phyloP scores from a whole-genome alignment of 495 filamentous ascomycete species.

The Friedmanniomyces endolithicus region DNA sequence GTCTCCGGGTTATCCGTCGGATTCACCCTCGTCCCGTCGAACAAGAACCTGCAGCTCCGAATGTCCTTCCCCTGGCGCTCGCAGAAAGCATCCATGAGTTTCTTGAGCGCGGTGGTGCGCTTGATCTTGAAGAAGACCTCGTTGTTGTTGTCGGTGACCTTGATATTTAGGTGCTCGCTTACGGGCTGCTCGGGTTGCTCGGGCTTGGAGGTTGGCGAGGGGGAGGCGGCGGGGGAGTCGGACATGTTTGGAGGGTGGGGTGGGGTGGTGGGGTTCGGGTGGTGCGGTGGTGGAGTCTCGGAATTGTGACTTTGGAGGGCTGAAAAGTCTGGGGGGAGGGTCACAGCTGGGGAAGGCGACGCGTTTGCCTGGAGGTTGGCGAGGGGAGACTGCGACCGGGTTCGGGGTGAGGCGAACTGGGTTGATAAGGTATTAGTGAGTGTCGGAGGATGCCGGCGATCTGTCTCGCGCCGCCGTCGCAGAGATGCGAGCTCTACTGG shows the following conservation, averaged over 20 bases:
- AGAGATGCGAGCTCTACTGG: too few species aligned
- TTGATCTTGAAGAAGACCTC: slow-evolving; percentile 99
- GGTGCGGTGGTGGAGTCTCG: not conserved
- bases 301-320: not conserved
- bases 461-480: too few species aligned
- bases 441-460: too few species aligned
- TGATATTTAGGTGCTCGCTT: slow-evolving; percentile 91
- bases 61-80: slow-evolving; percentile 84
- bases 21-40: slow-evolving; percentile 84
- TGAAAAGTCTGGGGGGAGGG: not conserved
- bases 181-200: slow-evolving; percentile 41
- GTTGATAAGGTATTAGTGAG: too few species aligned
- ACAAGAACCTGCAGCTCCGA: slow-evolving; percentile 83
- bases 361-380: too few species aligned
- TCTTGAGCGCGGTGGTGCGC: slow-evolving; percentile 86
- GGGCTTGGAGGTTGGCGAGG: slow-evolving; percentile 36
- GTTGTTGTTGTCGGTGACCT: slow-evolving; percentile 99
- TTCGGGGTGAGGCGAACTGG: too few species aligned
- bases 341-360: too few species aligned
- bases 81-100: slow-evolving; percentile 98
- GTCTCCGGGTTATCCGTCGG: slow-evolving; percentile 81
- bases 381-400: too few species aligned
- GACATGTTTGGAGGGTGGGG: slow-evolving; percentile 37
- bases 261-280: not conserved
- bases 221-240: slow-evolving; percentile 31